Conservation (phyloP, 371 early-diverging fungal genomes). For the Rhizopus microsporus region DNA sequence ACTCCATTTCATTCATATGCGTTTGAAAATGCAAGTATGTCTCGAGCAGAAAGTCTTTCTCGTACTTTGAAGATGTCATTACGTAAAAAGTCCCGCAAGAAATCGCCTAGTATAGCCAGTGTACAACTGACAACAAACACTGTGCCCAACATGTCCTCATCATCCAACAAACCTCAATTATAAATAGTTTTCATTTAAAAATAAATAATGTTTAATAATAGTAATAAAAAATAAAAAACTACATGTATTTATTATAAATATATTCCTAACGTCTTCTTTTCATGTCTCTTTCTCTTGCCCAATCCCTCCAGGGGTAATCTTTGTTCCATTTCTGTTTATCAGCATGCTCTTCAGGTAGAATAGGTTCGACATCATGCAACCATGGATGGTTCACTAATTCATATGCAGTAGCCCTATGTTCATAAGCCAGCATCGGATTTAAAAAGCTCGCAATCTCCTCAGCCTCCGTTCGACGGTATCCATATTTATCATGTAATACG, state of each 20-base stretch:
- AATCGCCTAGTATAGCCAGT: slow-evolving; percentile 13
- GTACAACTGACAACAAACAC: not conserved
- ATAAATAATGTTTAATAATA: not conserved
- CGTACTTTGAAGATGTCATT: slow-evolving; percentile 49
- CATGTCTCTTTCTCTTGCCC: slow-evolving; percentile 26
- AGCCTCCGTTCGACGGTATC: slow-evolving; percentile 56
- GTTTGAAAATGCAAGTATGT: slow-evolving; percentile 31
- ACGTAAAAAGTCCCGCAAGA: slow-evolving; percentile 45
- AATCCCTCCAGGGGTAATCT: slow-evolving; percentile 44
- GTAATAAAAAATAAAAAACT: not conserved
- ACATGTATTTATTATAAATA: not conserved
- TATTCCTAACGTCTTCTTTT: slow-evolving; percentile 1
- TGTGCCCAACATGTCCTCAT: not conserved
- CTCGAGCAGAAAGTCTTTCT: slow-evolving; percentile 48
- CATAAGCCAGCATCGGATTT: slow-evolving; percentile 74
- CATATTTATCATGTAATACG: slow-evolving; percentile 85
- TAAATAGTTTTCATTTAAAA: not conserved
- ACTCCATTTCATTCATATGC: slow-evolving; percentile 11
- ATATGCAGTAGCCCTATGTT: slow-evolving; percentile 57
- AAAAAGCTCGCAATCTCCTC: slow-evolving; percentile 66
- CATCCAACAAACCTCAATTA: not conserved
- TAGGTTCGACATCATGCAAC: slow-evolving; percentile 50
- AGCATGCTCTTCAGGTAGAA: slow-evolving; percentile 33
- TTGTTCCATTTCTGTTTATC: slow-evolving; percentile 26
- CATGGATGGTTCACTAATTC: slow-evolving; percentile 65